Percentiles rank a stretch among this genome's conserved stretches.
Evolutionary conservation across 2,329 filamentous ascomycete species (phyloP).

Genomic region (Ceratocystis papillata): DNA sequence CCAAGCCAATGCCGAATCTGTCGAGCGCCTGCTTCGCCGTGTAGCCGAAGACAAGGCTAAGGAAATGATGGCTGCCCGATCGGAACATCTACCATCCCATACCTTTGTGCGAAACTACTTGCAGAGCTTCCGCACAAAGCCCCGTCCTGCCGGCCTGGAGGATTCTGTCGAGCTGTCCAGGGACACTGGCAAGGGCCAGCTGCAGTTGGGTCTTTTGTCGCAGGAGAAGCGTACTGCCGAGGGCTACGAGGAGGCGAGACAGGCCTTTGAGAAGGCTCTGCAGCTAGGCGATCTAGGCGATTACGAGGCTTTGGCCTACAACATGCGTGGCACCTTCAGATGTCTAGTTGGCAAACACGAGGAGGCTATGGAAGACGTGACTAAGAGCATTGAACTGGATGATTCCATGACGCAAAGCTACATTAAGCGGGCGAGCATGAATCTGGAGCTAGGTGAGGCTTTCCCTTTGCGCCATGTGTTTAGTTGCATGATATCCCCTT

Average conservation of each 20-base stretch:
- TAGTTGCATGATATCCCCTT: background rate
- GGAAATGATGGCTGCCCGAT: slow-evolving; percentile 74
- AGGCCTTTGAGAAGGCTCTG: slow-evolving; percentile 77
- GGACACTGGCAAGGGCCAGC: slow-evolving; percentile 69
- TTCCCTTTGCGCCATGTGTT: slow-evolving; percentile 14
- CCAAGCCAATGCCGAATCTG: slow-evolving; percentile 73
- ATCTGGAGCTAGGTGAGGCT: slow-evolving; percentile 62
- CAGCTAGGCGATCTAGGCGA: slow-evolving; percentile 70
- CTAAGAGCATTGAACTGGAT: slow-evolving; percentile 85
- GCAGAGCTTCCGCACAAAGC: slow-evolving; percentile 85
- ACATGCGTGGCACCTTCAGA: slow-evolving; percentile 91
- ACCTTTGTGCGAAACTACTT: slow-evolving; percentile 98
- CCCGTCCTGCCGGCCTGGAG: slow-evolving; percentile 69
- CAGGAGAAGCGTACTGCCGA: slow-evolving; percentile 81
- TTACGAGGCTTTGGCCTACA: slow-evolving; percentile 83
- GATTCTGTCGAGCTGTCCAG: slow-evolving; percentile 67
- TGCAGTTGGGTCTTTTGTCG: slow-evolving; percentile 71
- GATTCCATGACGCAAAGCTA: slow-evolving; percentile 87
- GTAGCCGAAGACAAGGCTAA: slow-evolving; percentile 92
- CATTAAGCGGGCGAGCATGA: slow-evolving; percentile 98
- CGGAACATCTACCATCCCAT: slow-evolving; percentile 80
- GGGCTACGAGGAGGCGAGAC: slow-evolving; percentile 78
- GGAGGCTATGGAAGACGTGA: slow-evolving; percentile 71
- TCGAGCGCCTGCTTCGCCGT: slow-evolving; percentile 90
- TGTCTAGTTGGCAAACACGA: slow-evolving; percentile 84